These are phyloP conservation scores for Chiua sp. DNA, from an alignment of 1,284 basidiomycete genomes.

Conservation along the genomic window DNA sequence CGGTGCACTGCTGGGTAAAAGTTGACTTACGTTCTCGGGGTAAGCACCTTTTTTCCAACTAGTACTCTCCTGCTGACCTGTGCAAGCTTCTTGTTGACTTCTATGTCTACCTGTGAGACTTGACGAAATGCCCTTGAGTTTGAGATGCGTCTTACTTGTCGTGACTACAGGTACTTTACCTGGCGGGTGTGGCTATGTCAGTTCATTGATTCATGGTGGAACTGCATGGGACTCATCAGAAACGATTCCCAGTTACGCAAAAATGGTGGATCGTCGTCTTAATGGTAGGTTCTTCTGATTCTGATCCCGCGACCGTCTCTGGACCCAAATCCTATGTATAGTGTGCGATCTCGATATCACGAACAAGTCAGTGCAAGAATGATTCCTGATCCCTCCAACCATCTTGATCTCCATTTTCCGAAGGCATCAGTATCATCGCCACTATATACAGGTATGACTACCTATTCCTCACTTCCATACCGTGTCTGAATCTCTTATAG, in stretches of 20 bases:
- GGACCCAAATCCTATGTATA: conserved; percentile 6
- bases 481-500: conserved; percentile 7
- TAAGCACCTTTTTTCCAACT: conserved; percentile 4
- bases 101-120: conserved; percentile 33
- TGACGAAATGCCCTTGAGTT: not conserved
- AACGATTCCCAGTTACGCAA: conserved; percentile 18
- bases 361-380: conserved; percentile 21
- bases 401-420: not conserved
- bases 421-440: conserved; percentile 26
- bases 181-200: conserved; percentile 39
- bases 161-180: conserved; percentile 31
- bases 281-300: conserved; percentile 21
- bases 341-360: conserved; percentile 24
- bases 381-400: too few species aligned
- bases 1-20: not conserved
- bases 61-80: conserved; percentile 7
- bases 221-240: not conserved
- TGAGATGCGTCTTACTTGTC: not conserved
- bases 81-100: conserved; percentile 34
- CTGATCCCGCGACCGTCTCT: not conserved
- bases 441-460: conserved; percentile 24
- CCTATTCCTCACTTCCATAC: not conserved
- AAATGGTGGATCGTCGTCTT: conserved; percentile 22
- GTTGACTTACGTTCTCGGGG: conserved; percentile 29
- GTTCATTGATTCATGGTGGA: conserved; percentile 1